Conservation (phyloP, 306 rosid species). For the Dalbergia cochinchinensis region DNA sequence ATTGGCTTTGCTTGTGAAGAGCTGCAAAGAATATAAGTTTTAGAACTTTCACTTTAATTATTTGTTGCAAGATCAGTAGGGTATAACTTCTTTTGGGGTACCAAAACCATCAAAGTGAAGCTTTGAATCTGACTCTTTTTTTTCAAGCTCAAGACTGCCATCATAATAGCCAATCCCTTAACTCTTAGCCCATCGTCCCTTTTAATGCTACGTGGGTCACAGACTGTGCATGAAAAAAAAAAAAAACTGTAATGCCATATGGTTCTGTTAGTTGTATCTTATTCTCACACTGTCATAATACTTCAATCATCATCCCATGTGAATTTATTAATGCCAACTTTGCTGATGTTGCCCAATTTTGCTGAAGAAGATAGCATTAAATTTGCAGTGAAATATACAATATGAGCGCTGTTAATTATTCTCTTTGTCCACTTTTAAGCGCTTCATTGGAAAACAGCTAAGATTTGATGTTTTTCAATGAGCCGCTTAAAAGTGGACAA, state of each 20-base stretch:
- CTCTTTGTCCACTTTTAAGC: too few species aligned
- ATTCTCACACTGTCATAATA: conserved; percentile 17
- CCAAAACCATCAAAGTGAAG: conserved; percentile 56
- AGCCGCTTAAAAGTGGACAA: too few species aligned
- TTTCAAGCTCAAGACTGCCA: conserved; percentile 62
- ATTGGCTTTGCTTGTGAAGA: conserved; percentile 88
- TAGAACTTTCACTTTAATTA: conserved; percentile 64
- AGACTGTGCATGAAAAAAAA: conserved; percentile 45
- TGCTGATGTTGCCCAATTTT: conserved; percentile 10
- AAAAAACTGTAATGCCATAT: conserved; percentile 41
- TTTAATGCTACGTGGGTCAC: conserved; percentile 66
- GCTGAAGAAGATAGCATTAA: background rate
- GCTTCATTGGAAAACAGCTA: too few species aligned
- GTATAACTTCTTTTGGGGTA: conserved; percentile 47
- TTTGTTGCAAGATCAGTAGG: conserved; percentile 58
- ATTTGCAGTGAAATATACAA: background rate
- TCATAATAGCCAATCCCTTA: conserved; percentile 56
- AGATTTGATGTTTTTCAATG: too few species aligned
- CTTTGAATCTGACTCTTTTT: conserved; percentile 59
- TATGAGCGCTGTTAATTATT: background rate
- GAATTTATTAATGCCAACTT: conserved; percentile 16
- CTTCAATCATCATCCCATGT: conserved; percentile 11
- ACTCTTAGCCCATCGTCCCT: conserved; percentile 56
- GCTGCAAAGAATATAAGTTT: conserved; percentile 90
- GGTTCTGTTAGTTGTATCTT: conserved; percentile 44